Conservation (phyloP, 257 asterid genomes). For the Linderniella brevidens region DNA sequence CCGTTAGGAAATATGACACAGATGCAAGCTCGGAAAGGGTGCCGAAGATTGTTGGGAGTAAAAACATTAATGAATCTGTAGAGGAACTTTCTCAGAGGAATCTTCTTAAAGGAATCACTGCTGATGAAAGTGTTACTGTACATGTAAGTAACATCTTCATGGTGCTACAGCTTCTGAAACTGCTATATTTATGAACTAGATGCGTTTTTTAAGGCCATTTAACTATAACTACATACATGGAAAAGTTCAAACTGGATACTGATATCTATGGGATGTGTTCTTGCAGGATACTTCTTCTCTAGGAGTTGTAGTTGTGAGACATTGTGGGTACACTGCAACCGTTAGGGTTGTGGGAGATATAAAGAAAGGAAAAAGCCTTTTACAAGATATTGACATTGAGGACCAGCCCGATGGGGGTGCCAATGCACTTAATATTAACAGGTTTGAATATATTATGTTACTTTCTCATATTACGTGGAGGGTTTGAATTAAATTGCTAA, state of each 20-base stretch:
- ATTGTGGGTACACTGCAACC: constrained; percentile 75
- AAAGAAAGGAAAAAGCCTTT: constrained; percentile 26
- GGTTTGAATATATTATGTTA: constrained; percentile 20
- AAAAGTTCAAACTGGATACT: too few species aligned
- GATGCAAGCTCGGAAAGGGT: constrained; percentile 47
- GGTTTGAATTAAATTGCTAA: too few species aligned
- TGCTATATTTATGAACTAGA: too few species aligned
- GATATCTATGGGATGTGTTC: neutral
- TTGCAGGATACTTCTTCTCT: constrained; percentile 82
- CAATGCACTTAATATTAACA: constrained; percentile 80
- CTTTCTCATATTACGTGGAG: too few species aligned
- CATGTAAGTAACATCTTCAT: constrained; percentile 42
- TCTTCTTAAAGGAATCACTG: constrained; percentile 85
- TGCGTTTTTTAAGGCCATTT: too few species aligned
- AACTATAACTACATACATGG: too few species aligned
- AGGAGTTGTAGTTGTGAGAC: constrained; percentile 54
- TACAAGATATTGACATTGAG: constrained; percentile 46
- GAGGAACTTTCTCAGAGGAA: constrained; percentile 55
- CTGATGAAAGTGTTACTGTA: constrained; percentile 83
- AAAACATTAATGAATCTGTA: constrained; percentile 24
- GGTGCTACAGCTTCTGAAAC: too few species aligned
- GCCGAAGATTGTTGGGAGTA: constrained; percentile 36
- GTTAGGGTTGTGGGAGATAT: constrained; percentile 58
- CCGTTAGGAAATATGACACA: constrained; percentile 45
- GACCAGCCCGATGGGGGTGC: constrained; percentile 94